These are phyloP conservation scores for Phalaenopsis hybrid DNA, from an alignment of 116 monocot species.

Conservation along the genomic window DNA sequence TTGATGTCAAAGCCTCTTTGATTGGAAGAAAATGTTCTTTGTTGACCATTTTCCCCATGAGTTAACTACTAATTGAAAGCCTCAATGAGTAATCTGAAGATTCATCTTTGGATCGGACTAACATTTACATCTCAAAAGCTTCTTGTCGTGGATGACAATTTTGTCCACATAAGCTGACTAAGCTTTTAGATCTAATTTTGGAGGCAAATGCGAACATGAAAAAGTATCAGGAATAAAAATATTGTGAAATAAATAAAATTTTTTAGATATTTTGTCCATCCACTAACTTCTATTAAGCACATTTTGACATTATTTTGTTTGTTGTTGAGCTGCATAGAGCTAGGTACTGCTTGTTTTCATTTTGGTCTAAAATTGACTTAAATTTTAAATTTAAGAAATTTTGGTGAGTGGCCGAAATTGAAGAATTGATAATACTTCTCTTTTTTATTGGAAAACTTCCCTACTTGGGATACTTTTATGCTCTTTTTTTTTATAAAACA, in stretches of 20 bases:
- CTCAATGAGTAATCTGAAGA: not conserved
- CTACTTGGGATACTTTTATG: not conserved
- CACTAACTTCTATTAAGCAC: too few species aligned
- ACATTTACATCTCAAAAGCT: not conserved
- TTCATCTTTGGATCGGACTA: not conserved
- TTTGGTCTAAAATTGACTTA: not conserved
- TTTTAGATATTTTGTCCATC: not conserved
- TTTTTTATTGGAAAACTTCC: too few species aligned
- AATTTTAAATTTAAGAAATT: not conserved
- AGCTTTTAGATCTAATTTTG: too few species aligned
- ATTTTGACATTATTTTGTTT: not conserved
- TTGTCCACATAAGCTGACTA: not conserved
- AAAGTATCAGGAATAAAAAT: too few species aligned
- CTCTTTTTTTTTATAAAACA: not conserved
- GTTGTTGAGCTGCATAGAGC: not conserved
- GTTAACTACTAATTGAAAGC: not conserved
- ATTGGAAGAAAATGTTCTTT: not conserved
- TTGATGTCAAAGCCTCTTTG: not conserved
- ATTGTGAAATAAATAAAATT: not conserved
- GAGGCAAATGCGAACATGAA: too few species aligned
- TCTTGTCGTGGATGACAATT: not conserved
- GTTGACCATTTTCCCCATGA: not conserved
- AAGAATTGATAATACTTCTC: too few species aligned
- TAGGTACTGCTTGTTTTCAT: not conserved
- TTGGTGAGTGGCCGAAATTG: too few species aligned